Conservation (phyloP, 139 green algal genomes). For the Chlamydomonas eustigma region DNA sequence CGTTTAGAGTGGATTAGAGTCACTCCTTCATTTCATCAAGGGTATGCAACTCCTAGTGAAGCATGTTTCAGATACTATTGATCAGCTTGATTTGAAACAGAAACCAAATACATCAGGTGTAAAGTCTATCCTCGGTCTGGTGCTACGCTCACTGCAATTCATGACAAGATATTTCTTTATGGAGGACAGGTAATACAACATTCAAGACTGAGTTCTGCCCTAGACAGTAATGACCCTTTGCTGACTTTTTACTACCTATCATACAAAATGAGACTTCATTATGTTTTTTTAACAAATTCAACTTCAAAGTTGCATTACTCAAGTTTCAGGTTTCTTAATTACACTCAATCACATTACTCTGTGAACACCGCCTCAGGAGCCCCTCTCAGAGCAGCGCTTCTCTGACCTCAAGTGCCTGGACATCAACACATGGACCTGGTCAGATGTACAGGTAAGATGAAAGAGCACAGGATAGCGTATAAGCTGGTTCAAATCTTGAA, state of each 20-base stretch:
- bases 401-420: slow-evolving; percentile 53
- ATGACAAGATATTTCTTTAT: slow-evolving; percentile 48
- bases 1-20: not conserved
- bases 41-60: not conserved
- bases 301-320: not conserved
- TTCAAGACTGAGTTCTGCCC: no score
- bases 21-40: not conserved
- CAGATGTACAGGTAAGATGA: slow-evolving; percentile 31
- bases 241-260: no score
- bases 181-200: slow-evolving; percentile 57
- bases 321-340: not conserved
- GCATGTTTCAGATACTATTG: not conserved
- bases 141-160: slow-evolving; percentile 42
- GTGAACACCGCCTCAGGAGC: slow-evolving; percentile 29
- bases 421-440: slow-evolving; percentile 38
- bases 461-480: not conserved
- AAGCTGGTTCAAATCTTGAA: not conserved
- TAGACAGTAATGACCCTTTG: no score
- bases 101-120: not conserved
- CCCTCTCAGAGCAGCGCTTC: slow-evolving; percentile 39
- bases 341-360: not conserved
- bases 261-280: not conserved
- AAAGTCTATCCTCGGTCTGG: slow-evolving; percentile 33
- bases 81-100: not conserved
- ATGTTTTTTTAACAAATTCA: not conserved